phyloP scores from a whole-genome alignment of 805 yeast genomes.

The Blastobotrys americana region DNA sequence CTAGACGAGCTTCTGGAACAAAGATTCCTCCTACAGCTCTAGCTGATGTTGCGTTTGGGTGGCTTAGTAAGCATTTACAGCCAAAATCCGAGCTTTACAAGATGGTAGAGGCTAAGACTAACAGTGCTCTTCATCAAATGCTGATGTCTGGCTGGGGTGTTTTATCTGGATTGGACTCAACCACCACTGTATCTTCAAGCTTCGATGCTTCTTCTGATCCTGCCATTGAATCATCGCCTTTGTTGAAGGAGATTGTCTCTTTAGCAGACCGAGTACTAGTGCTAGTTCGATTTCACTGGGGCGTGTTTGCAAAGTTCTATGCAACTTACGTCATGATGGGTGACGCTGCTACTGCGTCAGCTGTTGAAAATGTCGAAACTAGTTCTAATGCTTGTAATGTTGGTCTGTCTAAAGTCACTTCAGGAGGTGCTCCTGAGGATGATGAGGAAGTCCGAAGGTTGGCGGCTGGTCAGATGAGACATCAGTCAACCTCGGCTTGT shows the following conservation, averaged over 20 bases:
- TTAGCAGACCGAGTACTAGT: constrained; percentile 56
- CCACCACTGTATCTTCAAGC: constrained; percentile 6
- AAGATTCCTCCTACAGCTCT: constrained; percentile 35
- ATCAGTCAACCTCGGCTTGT: constrained; percentile 4
- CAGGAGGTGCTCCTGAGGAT: constrained; percentile 5
- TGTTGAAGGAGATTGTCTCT: constrained; percentile 42
- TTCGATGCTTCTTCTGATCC: constrained; percentile 2
- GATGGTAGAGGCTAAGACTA: constrained; percentile 54
- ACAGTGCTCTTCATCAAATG: constrained; percentile 11
- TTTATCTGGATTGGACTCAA: constrained; percentile 14
- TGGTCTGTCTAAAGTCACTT: neutral
- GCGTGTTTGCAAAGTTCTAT: constrained; percentile 71
- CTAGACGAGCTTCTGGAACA: constrained; percentile 28
- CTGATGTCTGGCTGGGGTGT: constrained; percentile 13
- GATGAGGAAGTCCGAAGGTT: constrained; percentile 2
- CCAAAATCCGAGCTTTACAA: constrained; percentile 73
- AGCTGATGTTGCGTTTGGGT: constrained; percentile 59
- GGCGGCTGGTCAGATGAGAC: constrained; percentile 1
- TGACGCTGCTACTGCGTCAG: constrained; percentile 1
- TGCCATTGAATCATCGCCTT: constrained; percentile 12
- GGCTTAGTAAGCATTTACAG: constrained; percentile 82
- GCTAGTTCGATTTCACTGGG: constrained; percentile 72
- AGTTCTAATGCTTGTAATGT: constrained; percentile 3
- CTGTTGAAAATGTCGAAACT: neutral
- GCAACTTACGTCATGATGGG: constrained; percentile 21